These are phyloP conservation scores for Hymenotorrendiella dingleyae DNA, from an alignment of 2,329 filamentous ascomycete genomes.

Conservation along the genomic window DNA sequence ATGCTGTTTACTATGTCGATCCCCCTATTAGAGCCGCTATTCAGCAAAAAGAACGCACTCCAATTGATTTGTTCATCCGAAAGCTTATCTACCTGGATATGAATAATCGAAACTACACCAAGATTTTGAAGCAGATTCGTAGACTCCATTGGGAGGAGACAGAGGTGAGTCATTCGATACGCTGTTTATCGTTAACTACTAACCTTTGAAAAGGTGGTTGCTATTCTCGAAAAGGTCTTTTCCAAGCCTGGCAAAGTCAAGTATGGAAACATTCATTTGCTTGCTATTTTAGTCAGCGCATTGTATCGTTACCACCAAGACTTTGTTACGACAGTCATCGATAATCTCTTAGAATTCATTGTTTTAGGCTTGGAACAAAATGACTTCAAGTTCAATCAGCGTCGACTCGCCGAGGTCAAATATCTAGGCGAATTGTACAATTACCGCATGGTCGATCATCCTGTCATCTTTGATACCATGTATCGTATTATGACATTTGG, in stretches of 20 bases:
- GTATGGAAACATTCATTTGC: constrained; percentile 90
- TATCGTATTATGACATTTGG: constrained; percentile 94
- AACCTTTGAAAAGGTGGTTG: constrained; percentile 25
- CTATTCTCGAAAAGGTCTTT: constrained; percentile 70
- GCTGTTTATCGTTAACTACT: no score
- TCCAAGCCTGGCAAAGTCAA: constrained; percentile 96
- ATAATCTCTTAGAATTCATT: constrained; percentile 85
- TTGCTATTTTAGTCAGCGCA: constrained; percentile 83
- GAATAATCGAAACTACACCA: constrained; percentile 89
- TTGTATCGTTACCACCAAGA: constrained; percentile 87
- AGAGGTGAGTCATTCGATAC: constrained; percentile 61
- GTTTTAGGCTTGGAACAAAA: constrained; percentile 86
- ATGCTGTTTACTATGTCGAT: constrained; percentile 96
- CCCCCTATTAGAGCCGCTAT: constrained; percentile 90
- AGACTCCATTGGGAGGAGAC: constrained; percentile 96
- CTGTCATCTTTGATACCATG: constrained; percentile 89
- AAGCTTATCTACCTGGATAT: constrained; percentile 91
- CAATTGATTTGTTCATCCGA: constrained; percentile 85
- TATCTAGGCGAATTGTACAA: constrained; percentile 96
- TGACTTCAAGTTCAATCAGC: constrained; percentile 96
- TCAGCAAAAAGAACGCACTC: constrained; percentile 91
- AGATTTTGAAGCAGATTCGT: constrained; percentile 87
- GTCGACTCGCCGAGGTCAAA: constrained; percentile 90
- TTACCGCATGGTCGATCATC: constrained; percentile 93
- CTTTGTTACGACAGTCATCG: constrained; percentile 87